These are phyloP conservation scores for Rhizoctonia solani DNA, from an alignment of 1,284 basidiomycete genomes.

Conservation along the genomic window DNA sequence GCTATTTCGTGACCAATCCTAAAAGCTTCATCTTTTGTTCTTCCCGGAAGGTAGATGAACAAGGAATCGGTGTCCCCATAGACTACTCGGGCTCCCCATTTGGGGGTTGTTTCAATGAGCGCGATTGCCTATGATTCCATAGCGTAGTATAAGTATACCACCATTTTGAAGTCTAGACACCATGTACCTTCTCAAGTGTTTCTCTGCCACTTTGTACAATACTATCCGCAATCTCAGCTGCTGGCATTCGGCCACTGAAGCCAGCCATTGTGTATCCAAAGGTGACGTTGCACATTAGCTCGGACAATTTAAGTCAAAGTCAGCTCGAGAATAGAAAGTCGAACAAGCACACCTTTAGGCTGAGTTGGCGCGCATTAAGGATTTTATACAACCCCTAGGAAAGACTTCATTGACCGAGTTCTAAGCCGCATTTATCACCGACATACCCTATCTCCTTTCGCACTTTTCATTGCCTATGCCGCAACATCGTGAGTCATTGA, in stretches of 20 bases:
- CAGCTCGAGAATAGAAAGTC: neutral
- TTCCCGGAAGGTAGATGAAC: constrained; percentile 87
- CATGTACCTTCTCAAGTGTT: constrained; percentile 84
- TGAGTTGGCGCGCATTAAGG: constrained; percentile 85
- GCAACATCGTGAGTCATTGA: neutral
- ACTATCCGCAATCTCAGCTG: constrained; percentile 96
- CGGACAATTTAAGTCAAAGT: neutral
- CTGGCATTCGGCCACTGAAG: constrained; percentile 96
- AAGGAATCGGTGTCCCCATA: constrained; percentile 99
- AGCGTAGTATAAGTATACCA: neutral
- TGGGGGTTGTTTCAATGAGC: constrained; percentile 72
- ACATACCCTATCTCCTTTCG: constrained; percentile 71
- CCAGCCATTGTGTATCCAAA: constrained; percentile 95
- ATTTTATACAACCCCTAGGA: constrained; percentile 70
- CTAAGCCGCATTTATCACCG: neutral
- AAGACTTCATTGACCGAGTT: neutral
- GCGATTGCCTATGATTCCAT: constrained; percentile 68
- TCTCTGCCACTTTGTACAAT: constrained; percentile 97
- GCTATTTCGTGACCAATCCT: constrained; percentile 91
- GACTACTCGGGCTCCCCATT: constrained; percentile 91
- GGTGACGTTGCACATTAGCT: constrained; percentile 73
- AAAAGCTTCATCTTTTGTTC: constrained; percentile 92
- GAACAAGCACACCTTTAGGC: constrained; percentile 75
- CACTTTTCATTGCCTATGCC: constrained; percentile 80
- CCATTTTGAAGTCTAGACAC: neutral